phyloP scores from a whole-genome alignment of 805 yeast species.

The Wickerhamomyces queroliae region DNA sequence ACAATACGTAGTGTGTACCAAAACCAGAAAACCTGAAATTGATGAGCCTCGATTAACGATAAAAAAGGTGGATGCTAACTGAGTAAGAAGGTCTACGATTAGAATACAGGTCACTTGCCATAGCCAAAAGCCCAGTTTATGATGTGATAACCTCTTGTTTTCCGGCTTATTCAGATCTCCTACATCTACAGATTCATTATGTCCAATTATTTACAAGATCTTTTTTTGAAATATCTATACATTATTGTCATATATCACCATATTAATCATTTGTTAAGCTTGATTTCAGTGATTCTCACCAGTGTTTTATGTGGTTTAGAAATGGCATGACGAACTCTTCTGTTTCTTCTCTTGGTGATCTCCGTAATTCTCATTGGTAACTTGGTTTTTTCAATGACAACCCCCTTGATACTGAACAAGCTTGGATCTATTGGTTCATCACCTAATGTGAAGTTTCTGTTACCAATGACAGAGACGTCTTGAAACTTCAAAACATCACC shows the following conservation, averaged over 20 bases:
- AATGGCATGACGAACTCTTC: constrained; percentile 62
- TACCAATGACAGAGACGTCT: constrained; percentile 78
- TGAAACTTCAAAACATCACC: constrained; percentile 78
- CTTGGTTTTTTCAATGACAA: constrained; percentile 82
- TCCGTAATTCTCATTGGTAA: constrained; percentile 70
- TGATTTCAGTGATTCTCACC: constrained; percentile 68
- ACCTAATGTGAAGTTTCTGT: constrained; percentile 70
- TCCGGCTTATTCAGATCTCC: no score
- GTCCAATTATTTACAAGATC: neutral
- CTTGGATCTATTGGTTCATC: constrained; percentile 48
- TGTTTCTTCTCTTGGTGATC: constrained; percentile 73
- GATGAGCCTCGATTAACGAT: no score
- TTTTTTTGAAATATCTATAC: neutral
- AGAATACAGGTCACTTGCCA: no score
- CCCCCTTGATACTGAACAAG: constrained; percentile 60
- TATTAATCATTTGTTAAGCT: constrained; percentile 30
- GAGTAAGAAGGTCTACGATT: no score
- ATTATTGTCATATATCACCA: neutral
- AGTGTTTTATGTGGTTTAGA: constrained; percentile 73
- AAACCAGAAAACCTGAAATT: no score
- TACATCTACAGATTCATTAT: neutral
- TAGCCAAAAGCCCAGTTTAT: no score
- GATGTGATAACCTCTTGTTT: no score
- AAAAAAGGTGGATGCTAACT: no score
- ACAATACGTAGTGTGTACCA: no score